Evolutionary conservation across 2,329 filamentous ascomycete genomes (phyloP).

Genomic region (Westerdykella ornata): DNA sequence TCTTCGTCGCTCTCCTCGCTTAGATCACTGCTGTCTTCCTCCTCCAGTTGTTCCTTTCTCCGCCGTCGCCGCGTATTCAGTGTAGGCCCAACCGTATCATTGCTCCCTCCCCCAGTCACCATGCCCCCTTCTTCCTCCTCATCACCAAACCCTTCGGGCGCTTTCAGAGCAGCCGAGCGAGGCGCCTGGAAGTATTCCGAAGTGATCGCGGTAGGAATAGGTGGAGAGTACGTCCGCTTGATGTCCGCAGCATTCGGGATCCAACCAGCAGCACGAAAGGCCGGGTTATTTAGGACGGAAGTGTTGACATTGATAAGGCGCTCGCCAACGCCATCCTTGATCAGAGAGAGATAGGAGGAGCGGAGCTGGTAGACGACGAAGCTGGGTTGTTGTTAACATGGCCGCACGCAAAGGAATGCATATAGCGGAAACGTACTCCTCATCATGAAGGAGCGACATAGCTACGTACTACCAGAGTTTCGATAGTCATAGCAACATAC

Average conservation of each 20-base stretch:
- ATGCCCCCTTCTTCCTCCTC: conserved; percentile 65
- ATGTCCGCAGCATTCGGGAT: conserved; percentile 64
- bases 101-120: conserved; percentile 58
- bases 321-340: conserved; percentile 78
- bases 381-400: conserved; percentile 42
- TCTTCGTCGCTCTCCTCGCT: conserved; percentile 82
- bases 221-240: conserved; percentile 78
- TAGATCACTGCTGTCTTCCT: conserved; percentile 78
- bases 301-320: conserved; percentile 76
- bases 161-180: conserved; percentile 50
- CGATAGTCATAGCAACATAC: conserved; percentile 14
- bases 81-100: conserved; percentile 62
- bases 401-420: background rate
- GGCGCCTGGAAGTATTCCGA: conserved; percentile 78
- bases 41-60: conserved; percentile 67
- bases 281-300: conserved; percentile 68
- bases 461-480: conserved; percentile 7
- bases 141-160: conserved; percentile 54
- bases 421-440: conserved; percentile 34
- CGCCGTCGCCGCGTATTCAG: conserved; percentile 59
- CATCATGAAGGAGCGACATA: conserved; percentile 43
- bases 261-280: conserved; percentile 81
- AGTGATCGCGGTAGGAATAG: conserved; percentile 74
- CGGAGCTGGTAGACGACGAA: conserved; percentile 78
- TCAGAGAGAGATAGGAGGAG: conserved; percentile 69